phyloP scores from a whole-genome alignment of 2,329 filamentous ascomycete species.

The Parafenestella ontariensis region DNA sequence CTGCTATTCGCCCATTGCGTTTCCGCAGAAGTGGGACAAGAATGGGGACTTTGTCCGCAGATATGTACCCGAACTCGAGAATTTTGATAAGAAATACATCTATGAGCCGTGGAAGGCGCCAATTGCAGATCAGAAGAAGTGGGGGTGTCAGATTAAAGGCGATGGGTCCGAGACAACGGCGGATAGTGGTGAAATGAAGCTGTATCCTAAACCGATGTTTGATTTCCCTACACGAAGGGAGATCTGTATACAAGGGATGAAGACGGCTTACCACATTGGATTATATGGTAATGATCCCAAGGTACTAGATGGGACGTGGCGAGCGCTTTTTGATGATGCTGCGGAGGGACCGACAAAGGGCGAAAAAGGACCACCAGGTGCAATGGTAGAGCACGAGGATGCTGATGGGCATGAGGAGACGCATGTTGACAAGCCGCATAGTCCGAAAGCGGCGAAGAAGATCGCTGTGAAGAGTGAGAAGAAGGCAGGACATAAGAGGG shows the following conservation, averaged over 20 bases:
- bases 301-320: slow-evolving; percentile 68
- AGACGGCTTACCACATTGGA: slow-evolving; percentile 70
- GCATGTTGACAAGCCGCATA: slow-evolving; percentile 8
- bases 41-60: slow-evolving; percentile 68
- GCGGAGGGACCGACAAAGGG: slow-evolving; percentile 56
- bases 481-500: slow-evolving; percentile 64
- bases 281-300: slow-evolving; percentile 69
- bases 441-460: slow-evolving; percentile 22
- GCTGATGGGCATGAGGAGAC: slow-evolving; percentile 22
- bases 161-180: slow-evolving; percentile 38
- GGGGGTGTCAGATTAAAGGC: slow-evolving; percentile 67
- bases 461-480: slow-evolving; percentile 66
- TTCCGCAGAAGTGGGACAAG: slow-evolving; percentile 78
- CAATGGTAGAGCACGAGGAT: slow-evolving; percentile 42
- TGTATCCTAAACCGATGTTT: slow-evolving; percentile 79
- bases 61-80: slow-evolving; percentile 71
- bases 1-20: slow-evolving; percentile 73
- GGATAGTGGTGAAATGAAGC: slow-evolving; percentile 53
- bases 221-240: slow-evolving; percentile 71
- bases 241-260: slow-evolving; percentile 72
- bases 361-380: slow-evolving; percentile 48
- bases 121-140: slow-evolving; percentile 71
- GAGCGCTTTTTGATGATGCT: slow-evolving; percentile 55
- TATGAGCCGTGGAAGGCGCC: slow-evolving; percentile 82
- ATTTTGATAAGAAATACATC: slow-evolving; percentile 72